Conservation (phyloP, 768 basidiomycete genomes). For the Boletus rubroflammeus region DNA sequence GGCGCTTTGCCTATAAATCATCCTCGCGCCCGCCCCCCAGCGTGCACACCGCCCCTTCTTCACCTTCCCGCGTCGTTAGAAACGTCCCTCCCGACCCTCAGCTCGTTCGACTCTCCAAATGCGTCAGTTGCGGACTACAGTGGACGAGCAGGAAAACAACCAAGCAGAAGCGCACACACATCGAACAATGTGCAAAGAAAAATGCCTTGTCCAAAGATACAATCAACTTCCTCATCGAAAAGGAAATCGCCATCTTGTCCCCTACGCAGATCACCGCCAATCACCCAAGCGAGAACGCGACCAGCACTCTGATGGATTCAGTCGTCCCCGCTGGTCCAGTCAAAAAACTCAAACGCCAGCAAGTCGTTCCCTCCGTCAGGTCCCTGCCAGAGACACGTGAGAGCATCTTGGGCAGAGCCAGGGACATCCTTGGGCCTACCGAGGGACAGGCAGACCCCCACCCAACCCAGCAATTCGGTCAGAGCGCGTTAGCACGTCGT, state of each 20-base stretch:
- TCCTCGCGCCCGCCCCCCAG: background rate
- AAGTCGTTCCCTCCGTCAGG: slow-evolving; percentile 42
- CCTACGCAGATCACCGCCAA: background rate
- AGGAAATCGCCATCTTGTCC: slow-evolving; percentile 37
- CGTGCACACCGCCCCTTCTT: background rate
- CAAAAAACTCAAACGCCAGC: slow-evolving; percentile 41
- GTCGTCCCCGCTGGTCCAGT: slow-evolving; percentile 46
- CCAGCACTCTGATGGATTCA: slow-evolving; percentile 49
- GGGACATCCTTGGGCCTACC: slow-evolving; percentile 28
- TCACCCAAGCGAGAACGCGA: background rate
- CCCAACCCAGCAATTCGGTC: slow-evolving; percentile 34
- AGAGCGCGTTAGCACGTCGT: slow-evolving; percentile 26
- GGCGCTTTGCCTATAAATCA: slow-evolving; percentile 39
- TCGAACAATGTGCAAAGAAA: slow-evolving; percentile 67
- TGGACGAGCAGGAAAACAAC: slow-evolving; percentile 73
- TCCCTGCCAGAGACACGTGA: slow-evolving; percentile 45
- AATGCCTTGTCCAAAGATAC: slow-evolving; percentile 51
- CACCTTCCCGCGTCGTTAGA: background rate
- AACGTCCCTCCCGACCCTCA: slow-evolving; percentile 31
- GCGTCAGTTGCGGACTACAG: slow-evolving; percentile 57
- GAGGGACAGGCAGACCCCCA: slow-evolving; percentile 5
- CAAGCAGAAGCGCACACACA: slow-evolving; percentile 62
- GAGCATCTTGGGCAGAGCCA: slow-evolving; percentile 38
- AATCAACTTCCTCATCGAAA: slow-evolving; percentile 46
- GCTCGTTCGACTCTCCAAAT: slow-evolving; percentile 48